Base-by-base conservation (phyloP, 345 rosid species). In the Ailanthus altissimus region DNA sequence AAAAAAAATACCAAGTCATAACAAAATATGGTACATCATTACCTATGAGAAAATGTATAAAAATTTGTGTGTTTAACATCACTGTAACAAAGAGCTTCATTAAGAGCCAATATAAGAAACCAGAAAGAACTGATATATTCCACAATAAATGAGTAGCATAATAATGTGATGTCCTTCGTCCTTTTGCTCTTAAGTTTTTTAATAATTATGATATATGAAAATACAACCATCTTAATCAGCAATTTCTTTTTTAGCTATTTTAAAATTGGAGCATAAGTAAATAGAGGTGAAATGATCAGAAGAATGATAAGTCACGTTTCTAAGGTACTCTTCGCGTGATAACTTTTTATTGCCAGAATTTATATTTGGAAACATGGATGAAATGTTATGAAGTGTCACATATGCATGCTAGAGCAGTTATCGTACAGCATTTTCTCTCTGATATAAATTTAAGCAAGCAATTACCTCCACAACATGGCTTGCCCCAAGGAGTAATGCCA, bases 401-500 rank as follows among this genome's bases (percentile, higher is more conserved):
- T 23, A 72, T 8, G 46, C 69, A 32, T n/a, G 7, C 50, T 63
- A 7, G 16, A 75, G 32, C 70, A 21, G 28, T 50, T 49, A 49
- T 63, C 60, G 21, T 28, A 20, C 67, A 77, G 14, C 47, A 45
- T 16, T 45, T 60, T 61, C 36, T 38, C 40, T 5, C 67, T 60
- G 8, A 60, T 64, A 68, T 32, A 57, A 62, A 75, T 58, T 43
- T 69, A 76, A n/a, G 70, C 15, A 74, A 73, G 56, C 40, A 82
- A 76, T 89, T 87, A 92, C 99, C 96, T 96, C 97, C 18, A 80
- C 88, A 56, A 71, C 88, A 74, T 90, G 94, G 77, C 87, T 90
- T 70, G 89, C 75, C 58, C 99, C 99, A 82, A 97, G 89, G 77
- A 97, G 90, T 73, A 90, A 74, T 25, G 98, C 93, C 65, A 85